phyloP scores from a whole-genome alignment of 768 basidiomycete species.

The Crepidotus variabilis region DNA sequence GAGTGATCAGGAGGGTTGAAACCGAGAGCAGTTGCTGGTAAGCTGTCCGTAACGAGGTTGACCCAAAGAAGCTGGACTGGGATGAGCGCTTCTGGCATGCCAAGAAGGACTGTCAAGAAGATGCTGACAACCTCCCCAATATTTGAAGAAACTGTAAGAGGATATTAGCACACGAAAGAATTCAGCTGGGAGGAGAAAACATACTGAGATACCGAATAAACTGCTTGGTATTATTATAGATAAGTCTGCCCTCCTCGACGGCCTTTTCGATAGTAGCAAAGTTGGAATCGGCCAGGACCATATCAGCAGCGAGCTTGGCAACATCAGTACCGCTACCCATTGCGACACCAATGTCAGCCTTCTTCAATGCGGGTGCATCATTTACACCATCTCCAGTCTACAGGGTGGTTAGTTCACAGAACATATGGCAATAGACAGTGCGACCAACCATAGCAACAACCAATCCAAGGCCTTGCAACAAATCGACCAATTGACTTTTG shows the following conservation, averaged over 20 bases:
- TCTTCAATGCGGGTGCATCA: constrained; percentile 94
- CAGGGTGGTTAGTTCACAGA: background rate
- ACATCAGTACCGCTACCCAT: constrained; percentile 99
- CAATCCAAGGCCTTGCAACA: constrained; percentile 85
- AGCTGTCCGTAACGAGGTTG: constrained; percentile 94
- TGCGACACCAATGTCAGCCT: constrained; percentile 96
- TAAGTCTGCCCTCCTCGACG: constrained; percentile 95
- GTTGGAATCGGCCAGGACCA: constrained; percentile 97
- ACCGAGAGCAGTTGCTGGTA: constrained; percentile 95
- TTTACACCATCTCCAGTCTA: constrained; percentile 98
- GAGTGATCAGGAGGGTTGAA: constrained; percentile 97
- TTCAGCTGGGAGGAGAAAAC: constrained; percentile 22
- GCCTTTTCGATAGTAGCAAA: constrained; percentile 96
- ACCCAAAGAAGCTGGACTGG: constrained; percentile 99
- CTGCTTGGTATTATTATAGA: constrained; percentile 99
- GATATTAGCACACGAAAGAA: constrained; percentile 1
- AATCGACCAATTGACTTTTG: constrained; percentile 91
- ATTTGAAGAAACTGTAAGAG: constrained; percentile 76
- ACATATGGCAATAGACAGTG: background rate
- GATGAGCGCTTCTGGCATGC: constrained; percentile 99
- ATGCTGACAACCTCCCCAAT: constrained; percentile 98
- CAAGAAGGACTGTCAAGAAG: constrained; percentile 93
- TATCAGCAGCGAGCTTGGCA: constrained; percentile 95
- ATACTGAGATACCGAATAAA: constrained; percentile 97
- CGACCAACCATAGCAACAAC: constrained; percentile 88